Base-by-base conservation (phyloP, 1,284 basidiomycete genomes). In the Athelia sp. region DNA sequence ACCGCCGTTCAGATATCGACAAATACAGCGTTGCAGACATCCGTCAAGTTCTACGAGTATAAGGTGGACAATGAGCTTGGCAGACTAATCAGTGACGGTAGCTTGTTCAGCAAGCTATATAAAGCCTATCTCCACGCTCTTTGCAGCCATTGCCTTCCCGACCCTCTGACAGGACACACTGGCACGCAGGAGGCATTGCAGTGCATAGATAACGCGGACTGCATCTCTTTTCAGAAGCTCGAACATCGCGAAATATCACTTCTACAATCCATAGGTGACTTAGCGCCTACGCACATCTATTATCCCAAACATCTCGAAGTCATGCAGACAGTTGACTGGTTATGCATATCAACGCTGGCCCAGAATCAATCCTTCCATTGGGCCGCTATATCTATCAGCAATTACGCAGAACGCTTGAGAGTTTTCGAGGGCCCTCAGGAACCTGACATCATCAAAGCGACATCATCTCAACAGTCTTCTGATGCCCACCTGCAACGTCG, bases 161-260 rank as follows among this genome's bases (percentile, higher is more conserved):
- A 81, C 55, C 73, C 72, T 0, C 59, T 81, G 9, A 74, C 71
- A 0, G 57, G 65, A 11, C 68, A 62, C 26, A 72, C 70, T 1
- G 78, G 78, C 3, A 72, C 68, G 1, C 70, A 76, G 46, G 69
- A 77, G 46, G 77, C 75, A 1, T 52, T 78, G 15, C 54, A 59
- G 29, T 56, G 69, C n/a, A 55, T 79, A 3, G 52, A 50, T 1
- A 73, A 71, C 2, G 65, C 73, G 2, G 50, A 59, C 6, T 72
- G 62, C 22, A 59, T 55, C 14, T 73, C 77, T 0, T 74, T 73
- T 49, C 62, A 68, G 53, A 55, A 51, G 8, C 60, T 78, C 4
- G 50, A 50, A 3, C 11, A 29, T 3, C 53, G 57, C 0, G 69
- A 73, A n/a, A 54, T 48, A 3, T 43, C 58, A 1, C 53, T 75